Conservation (phyloP, 805 yeast species). For the Kuraishia cidri region DNA sequence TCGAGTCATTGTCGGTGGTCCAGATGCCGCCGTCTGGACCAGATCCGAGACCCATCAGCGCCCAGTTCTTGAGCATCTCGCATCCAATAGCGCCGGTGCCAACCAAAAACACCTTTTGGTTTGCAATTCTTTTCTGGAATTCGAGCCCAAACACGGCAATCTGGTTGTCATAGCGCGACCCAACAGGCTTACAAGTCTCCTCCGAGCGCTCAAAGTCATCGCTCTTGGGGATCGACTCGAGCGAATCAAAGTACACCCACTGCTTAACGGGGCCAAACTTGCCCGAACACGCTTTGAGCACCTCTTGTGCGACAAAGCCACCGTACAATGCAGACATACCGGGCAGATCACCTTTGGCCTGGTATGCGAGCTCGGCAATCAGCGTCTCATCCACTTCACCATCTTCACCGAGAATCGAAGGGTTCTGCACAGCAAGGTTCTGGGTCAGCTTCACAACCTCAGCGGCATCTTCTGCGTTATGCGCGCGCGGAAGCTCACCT, state of each 20-base stretch:
- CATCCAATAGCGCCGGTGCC: constrained; percentile 99
- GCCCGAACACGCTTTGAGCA: constrained; percentile 88
- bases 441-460: constrained; percentile 53
- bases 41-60: constrained; percentile 89
- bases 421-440: constrained; percentile 47
- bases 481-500: constrained; percentile 69
- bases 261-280: constrained; percentile 93
- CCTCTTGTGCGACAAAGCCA: constrained; percentile 95
- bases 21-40: constrained; percentile 81
- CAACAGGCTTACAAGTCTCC: constrained; percentile 65
- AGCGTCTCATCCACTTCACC: constrained; percentile 55
- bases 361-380: constrained; percentile 66
- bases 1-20: constrained; percentile 90
- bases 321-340: constrained; percentile 87
- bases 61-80: constrained; percentile 98
- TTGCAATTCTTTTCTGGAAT: constrained; percentile 65
- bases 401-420: constrained; percentile 45
- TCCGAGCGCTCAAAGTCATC: constrained; percentile 53
- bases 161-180: constrained; percentile 88
- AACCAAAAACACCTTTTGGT: constrained; percentile 79
- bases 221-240: constrained; percentile 75
- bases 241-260: constrained; percentile 86
- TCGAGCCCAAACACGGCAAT: constrained; percentile 87
- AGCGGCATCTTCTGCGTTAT: constrained; percentile 63
- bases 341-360: constrained; percentile 88